A percentile compares a stretch with the other conserved stretches of the same genome.
These are phyloP conservation scores for Kodamaea kaohsiungensis DNA, from an alignment of 805 yeast genomes.

Conservation along the genomic window DNA sequence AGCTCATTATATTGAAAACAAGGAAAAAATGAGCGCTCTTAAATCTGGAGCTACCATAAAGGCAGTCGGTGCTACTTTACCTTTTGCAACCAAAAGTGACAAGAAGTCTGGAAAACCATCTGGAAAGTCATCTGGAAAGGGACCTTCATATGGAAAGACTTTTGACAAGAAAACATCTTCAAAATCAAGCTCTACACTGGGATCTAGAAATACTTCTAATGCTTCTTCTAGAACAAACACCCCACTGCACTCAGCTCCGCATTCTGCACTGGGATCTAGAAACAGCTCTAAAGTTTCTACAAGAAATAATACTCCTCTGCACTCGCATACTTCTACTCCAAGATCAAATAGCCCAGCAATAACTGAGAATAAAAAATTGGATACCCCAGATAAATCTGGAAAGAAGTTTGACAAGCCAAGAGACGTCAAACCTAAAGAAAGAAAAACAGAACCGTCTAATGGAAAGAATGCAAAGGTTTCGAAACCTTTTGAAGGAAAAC, in stretches of 20 bases:
- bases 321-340: not conserved
- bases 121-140: conserved; percentile 1
- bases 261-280: not conserved
- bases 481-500: not conserved
- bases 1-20: conserved; percentile 37
- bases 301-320: not conserved
- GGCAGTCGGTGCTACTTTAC: conserved; percentile 37
- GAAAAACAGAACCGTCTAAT: not conserved
- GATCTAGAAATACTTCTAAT: not conserved
- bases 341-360: not conserved
- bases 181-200: not conserved
- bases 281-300: not conserved
- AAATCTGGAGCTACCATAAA: conserved; percentile 40
- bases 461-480: not conserved
- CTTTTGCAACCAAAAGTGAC: conserved; percentile 8
- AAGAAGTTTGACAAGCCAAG: not conserved
- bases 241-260: not conserved
- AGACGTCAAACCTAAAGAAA: not conserved
- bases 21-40: conserved; percentile 30
- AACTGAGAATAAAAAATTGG: not conserved
- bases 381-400: not conserved
- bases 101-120: not conserved
- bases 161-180: not conserved
- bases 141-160: not conserved
- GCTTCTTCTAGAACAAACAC: not conserved